These are phyloP conservation scores for Tricholoma terreum DNA, from an alignment of 768 basidiomycete species.

Conservation along the genomic window DNA sequence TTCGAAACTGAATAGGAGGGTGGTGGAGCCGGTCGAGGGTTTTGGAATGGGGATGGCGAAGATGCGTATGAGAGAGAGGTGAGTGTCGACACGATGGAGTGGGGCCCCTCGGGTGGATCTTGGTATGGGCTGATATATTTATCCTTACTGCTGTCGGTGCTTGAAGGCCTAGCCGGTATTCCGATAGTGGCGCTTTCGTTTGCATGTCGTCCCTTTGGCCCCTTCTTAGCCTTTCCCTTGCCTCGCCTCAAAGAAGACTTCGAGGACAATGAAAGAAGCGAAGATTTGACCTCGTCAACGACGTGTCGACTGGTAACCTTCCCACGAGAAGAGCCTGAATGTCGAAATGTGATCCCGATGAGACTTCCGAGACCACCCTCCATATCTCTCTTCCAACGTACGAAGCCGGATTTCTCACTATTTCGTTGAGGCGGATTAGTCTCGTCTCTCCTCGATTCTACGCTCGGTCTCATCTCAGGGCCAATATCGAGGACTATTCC, in stretches of 20 bases:
- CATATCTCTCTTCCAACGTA: constrained; percentile 43
- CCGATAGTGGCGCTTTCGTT: constrained; percentile 34
- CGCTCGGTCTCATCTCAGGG: constrained; percentile 9
- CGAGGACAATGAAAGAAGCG: constrained; percentile 20
- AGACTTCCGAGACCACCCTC: constrained; percentile 31
- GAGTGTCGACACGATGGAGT: constrained; percentile 10
- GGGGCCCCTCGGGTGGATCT: constrained; percentile 1
- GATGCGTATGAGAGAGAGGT: constrained; percentile 25
- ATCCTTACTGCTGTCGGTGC: constrained; percentile 22
- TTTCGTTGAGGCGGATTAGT: constrained; percentile 16
- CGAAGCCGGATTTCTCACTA: constrained; percentile 37
- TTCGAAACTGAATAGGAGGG: constrained; percentile 28
- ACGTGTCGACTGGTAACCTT: constrained; percentile 14
- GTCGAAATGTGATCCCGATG: constrained; percentile 40
- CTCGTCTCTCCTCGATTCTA: constrained; percentile 10
- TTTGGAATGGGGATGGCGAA: constrained; percentile 14
- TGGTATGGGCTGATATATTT: constrained; percentile 14
- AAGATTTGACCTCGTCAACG: constrained; percentile 22
- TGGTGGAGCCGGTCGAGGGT: constrained; percentile 23
- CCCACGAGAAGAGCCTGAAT: constrained; percentile 30
- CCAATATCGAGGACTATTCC: constrained; percentile 18
- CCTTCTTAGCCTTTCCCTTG: constrained; percentile 37
- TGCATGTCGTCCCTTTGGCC: constrained; percentile 22
- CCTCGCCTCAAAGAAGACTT: constrained; percentile 17
- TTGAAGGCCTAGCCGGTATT: constrained; percentile 28